Evolutionary conservation across 768 basidiomycete genomes (phyloP), one percentile per base, ranked within the genome.

Genomic region (Pleurotus ostreatus): DNA sequence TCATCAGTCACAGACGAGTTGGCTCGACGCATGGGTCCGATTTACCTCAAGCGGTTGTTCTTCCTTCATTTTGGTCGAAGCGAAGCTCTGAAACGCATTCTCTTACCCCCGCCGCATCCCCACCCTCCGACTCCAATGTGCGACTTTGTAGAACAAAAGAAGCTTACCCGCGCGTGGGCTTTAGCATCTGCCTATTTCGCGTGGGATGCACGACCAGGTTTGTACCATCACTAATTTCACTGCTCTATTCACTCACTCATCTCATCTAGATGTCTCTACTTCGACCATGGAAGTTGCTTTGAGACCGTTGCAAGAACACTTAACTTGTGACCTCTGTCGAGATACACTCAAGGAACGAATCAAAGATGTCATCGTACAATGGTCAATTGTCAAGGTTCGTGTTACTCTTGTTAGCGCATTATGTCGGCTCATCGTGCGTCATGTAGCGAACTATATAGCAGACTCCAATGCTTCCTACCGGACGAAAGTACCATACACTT

Each of bases 121-220:
- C 90, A 92, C 65, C 74, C 84, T n/a, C 86, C 90, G 13, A 90
- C 82, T 0, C 63, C 76, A 4, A 65, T 68, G 18, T 92, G 90
- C 61, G 88, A 89, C 66, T 85, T 86, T 63, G 69, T 77, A 0
- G 85, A 89, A 63, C 89, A 92, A 71, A 91, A 90, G 72, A 88
- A 82, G 64, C 64, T 92, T 38, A 87, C 87, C 9, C 73, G 89
- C 45, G 89, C 89, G 4, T 92, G 89, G 89, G 88, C 89, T 12
- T 71, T 92, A 30, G 89, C 90, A 20, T 83, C 86, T 1, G 89
- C 89, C 9, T 91, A 91, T 70, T 79, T 92, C 5, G 87, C 87
- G 8, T 92, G 89, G 89, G 89, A 91, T 68, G 86, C 87, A 37
- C 76, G 88, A 55, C 87, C 89, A 61, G 89, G 88, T 90, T 64